Evolutionary conservation across 306 rosid genomes (phyloP).

Genomic region (Ziziphus jujuba): DNA sequence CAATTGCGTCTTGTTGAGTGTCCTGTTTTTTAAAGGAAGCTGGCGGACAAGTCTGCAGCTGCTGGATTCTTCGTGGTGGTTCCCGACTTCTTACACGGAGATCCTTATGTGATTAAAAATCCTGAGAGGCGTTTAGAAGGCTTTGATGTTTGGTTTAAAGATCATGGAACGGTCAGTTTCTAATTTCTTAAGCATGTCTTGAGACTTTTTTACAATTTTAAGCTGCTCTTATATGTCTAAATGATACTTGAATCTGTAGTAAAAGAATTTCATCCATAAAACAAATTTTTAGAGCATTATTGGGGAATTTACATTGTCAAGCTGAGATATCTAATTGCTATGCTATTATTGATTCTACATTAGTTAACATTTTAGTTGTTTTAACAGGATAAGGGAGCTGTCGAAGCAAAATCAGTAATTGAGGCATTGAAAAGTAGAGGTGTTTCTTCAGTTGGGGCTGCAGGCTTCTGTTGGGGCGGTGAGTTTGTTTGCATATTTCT

Average conservation of each 20-base stretch:
- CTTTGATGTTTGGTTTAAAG: slow-evolving; percentile 37
- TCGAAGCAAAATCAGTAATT: slow-evolving; percentile 47
- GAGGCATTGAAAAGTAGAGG: slow-evolving; percentile 60
- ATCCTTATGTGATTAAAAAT: slow-evolving; percentile 45
- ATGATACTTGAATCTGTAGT: too few species aligned
- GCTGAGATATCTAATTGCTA: not conserved
- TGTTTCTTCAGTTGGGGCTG: slow-evolving; percentile 59
- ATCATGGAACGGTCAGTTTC: slow-evolving; percentile 46
- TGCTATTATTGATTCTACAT: not conserved
- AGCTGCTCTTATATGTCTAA: too few species aligned
- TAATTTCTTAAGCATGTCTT: not conserved
- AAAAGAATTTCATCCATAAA: too few species aligned
- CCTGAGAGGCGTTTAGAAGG: slow-evolving; percentile 25
- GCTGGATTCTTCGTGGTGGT: slow-evolving; percentile 57
- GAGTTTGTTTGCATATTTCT: slow-evolving; percentile 22
- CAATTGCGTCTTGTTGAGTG: too few species aligned
- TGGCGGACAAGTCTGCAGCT: slow-evolving; percentile 53
- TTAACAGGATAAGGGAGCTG: slow-evolving; percentile 56
- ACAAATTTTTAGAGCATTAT: too few species aligned
- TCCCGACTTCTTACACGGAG: slow-evolving; percentile 59
- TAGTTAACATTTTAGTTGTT: not conserved
- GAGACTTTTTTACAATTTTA: too few species aligned
- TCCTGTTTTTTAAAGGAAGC: slow-evolving; percentile 47
- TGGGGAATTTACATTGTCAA: too few species aligned
- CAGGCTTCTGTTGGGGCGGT: slow-evolving; percentile 85